Base-by-base conservation (phyloP, 2,329 filamentous ascomycete species). In the Epichloe hybrida region DNA sequence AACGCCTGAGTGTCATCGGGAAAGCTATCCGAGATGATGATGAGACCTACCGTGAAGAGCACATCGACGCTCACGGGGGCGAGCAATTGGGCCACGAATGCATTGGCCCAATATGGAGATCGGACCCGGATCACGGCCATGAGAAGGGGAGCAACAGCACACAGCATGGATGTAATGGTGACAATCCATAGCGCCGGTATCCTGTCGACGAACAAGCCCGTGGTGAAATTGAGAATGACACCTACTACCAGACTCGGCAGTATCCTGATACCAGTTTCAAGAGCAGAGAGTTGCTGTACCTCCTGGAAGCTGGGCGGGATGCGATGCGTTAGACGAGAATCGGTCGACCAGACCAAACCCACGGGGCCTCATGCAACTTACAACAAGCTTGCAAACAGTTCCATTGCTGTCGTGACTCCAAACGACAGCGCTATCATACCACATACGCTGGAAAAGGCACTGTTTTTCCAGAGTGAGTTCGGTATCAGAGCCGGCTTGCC, bases 401-500 rank as follows among this genome's bases (percentile, higher is more conserved):
- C 74, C 56, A 75, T 67, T 0, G 65, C 65, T 45, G 74, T 72
- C 5, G 72, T 53, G 0, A 73, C 70, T 0, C 69, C 72, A 51
- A 64, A 72, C 0, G 72, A 67, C 4, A 78, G 53, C 4, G 72
- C 59, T 1, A 78, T 66, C 4, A 69, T 74, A 3, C 73, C 56
- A 57, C 80, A 83, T 20, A 79, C 72, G 27, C 65, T 70, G 0
- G 75, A 72, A 56, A 83, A 84, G 3, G 73, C 62, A 0, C 62
- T 60, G 43, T 79, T 81, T n/a, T 64, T 69, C 80, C 80, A 84
- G 0, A 84, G 63, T 0, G 71, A 73, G 59, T 83, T 83, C 0
- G 80, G 80, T 21, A 84, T 81, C 7, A 84, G 60, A 0, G 78
- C 77, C 12, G 77, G 73, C 3, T 66, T 67, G 9, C 67, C 66